Conservation (phyloP, 768 basidiomycete species). For the Macrocybe gigantea region DNA sequence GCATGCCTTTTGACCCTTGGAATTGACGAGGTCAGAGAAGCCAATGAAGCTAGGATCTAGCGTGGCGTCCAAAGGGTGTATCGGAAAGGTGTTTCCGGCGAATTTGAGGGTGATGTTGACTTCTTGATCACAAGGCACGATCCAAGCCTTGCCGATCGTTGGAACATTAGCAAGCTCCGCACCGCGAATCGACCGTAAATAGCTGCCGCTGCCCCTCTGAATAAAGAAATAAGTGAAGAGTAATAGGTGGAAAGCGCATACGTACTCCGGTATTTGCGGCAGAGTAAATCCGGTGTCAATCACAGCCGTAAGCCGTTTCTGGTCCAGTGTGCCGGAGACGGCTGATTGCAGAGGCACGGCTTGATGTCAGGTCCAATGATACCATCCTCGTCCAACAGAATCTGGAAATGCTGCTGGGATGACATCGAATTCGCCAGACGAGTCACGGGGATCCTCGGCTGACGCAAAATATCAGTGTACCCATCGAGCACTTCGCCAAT, state of each 20-base stretch:
- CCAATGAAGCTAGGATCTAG: slow-evolving; percentile 34
- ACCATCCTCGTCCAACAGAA: slow-evolving; percentile 55
- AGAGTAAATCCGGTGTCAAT: slow-evolving; percentile 70
- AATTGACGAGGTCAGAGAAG: slow-evolving; percentile 22
- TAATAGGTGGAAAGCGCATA: slow-evolving; percentile 1
- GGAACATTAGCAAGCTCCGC: slow-evolving; percentile 39
- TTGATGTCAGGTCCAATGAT: slow-evolving; percentile 58
- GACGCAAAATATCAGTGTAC: slow-evolving; percentile 40
- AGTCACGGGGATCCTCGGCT: slow-evolving; percentile 47
- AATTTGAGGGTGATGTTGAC: slow-evolving; percentile 65
- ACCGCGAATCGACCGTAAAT: slow-evolving; percentile 54
- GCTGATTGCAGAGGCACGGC: slow-evolving; percentile 36
- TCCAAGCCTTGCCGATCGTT: slow-evolving; percentile 45
- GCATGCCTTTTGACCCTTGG: slow-evolving; percentile 26
- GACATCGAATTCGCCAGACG: slow-evolving; percentile 21
- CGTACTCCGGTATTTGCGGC: slow-evolving; percentile 52
- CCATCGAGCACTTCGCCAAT: slow-evolving; percentile 52
- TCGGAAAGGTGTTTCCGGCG: slow-evolving; percentile 46
- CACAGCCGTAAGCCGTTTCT: slow-evolving; percentile 48
- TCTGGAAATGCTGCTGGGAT: slow-evolving; percentile 59
- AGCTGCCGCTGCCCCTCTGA: slow-evolving; percentile 46
- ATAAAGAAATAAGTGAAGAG: slow-evolving; percentile 9
- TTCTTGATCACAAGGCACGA: slow-evolving; percentile 56
- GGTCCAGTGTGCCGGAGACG: slow-evolving; percentile 36
- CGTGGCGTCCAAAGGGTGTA: slow-evolving; percentile 63